Conservation (phyloP, 768 basidiomycete genomes). For the Xerocomellus amylosporus region DNA sequence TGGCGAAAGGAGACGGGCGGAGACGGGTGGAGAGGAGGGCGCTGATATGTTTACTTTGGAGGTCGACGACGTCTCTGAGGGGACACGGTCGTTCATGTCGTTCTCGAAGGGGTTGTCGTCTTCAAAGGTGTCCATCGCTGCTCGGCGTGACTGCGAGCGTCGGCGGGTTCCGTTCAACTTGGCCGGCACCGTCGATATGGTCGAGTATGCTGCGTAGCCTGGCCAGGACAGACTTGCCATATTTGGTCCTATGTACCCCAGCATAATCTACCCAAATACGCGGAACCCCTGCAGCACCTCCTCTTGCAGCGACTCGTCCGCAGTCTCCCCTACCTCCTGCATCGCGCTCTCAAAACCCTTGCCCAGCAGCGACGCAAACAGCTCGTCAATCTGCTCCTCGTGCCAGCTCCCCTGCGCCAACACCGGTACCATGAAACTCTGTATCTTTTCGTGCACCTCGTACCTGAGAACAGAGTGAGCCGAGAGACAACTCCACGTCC, state of each 20-base stretch:
- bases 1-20: constrained; percentile 48
- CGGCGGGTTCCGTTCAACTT: too few species aligned
- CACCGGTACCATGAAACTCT: constrained; percentile 96
- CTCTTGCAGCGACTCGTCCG: constrained; percentile 29
- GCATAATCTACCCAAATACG: constrained; percentile 50
- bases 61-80: constrained; percentile 36
- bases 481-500: not conserved
- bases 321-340: constrained; percentile 28
- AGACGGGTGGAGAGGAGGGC: constrained; percentile 52
- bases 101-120: constrained; percentile 69
- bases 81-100: constrained; percentile 35
- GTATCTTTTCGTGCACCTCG: constrained; percentile 92
- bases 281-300: constrained; percentile 45
- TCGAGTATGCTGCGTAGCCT: constrained; percentile 8
- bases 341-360: constrained; percentile 54
- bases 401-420: constrained; percentile 73
- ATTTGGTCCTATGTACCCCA: constrained; percentile 23
- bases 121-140: constrained; percentile 43
- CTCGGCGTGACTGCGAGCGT: not conserved
- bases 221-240: constrained; percentile 14
- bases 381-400: constrained; percentile 93
- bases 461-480: constrained; percentile 51
- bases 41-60: constrained; percentile 41
- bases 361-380: constrained; percentile 86
- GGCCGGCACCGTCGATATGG: not conserved